These are phyloP conservation scores for Taiozyma sp. DNA, from an alignment of 1,139 yeast genomes.

Conservation along the genomic window DNA sequence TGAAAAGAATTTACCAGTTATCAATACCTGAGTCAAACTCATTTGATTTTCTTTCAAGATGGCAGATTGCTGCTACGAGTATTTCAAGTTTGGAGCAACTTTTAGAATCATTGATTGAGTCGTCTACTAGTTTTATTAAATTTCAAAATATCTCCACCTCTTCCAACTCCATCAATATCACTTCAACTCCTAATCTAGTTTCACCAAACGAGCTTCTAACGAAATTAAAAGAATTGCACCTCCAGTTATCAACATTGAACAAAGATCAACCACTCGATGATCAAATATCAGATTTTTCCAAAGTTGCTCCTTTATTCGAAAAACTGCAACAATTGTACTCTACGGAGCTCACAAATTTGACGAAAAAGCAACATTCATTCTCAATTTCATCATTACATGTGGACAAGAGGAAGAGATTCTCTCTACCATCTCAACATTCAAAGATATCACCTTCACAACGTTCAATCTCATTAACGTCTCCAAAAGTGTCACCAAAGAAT, in stretches of 20 bases:
- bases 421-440: conserved; percentile 11
- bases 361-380: conserved; percentile 4
- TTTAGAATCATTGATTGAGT: background rate
- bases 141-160: background rate
- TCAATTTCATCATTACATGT: background rate
- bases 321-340: conserved; percentile 11
- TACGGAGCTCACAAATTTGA: conserved; percentile 8
- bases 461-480: conserved; percentile 6
- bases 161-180: background rate
- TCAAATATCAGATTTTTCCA: conserved; percentile 13
- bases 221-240: conserved; percentile 15
- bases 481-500: conserved; percentile 7
- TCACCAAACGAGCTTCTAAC: conserved; percentile 4
- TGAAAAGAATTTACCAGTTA: background rate
- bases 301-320: conserved; percentile 12
- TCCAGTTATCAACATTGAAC: conserved; percentile 10
- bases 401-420: conserved; percentile 16
- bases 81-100: background rate
- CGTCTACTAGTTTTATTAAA: background rate
- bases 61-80: background rate
- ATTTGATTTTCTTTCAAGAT: background rate
- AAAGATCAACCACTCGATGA: conserved; percentile 9
- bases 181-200: background rate
- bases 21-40: background rate
- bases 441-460: conserved; percentile 10